These are phyloP conservation scores for Linnemannia zychae DNA, from an alignment of 192 early-diverging fungal species.

Conservation along the genomic window DNA sequence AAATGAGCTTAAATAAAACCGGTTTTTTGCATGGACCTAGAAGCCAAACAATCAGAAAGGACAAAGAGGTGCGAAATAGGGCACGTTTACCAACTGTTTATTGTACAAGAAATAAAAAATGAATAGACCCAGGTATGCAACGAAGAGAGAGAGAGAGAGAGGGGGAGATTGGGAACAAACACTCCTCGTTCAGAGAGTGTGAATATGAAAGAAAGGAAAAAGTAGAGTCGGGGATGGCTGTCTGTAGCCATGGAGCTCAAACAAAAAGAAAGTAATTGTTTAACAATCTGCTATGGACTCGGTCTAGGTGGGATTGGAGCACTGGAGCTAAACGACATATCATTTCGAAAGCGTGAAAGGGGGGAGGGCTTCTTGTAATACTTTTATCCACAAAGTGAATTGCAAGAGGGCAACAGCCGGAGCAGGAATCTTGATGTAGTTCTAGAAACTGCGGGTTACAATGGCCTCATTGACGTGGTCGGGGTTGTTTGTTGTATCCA, in stretches of 20 bases:
- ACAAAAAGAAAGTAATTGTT: too few relatives aligned
- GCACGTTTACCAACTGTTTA: too few relatives aligned
- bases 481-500: neutral
- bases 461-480: neutral
- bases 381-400: neutral
- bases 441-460: neutral
- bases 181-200: neutral
- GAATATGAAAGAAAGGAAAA: neutral
- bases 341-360: too few relatives aligned
- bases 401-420: neutral
- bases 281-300: neutral
- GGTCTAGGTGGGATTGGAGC: neutral
- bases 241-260: too few relatives aligned
- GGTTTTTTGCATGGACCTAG: slow-evolving; percentile 5
- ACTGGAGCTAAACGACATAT: neutral
- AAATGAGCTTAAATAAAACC: slow-evolving; percentile 2
- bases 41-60: too few relatives aligned
- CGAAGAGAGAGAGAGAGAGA: too few relatives aligned
- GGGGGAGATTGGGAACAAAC: too few relatives aligned
- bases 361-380: neutral
- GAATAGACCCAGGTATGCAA: too few relatives aligned
- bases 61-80: too few relatives aligned
- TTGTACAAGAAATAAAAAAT: too few relatives aligned
- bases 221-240: too few relatives aligned
- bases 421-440: neutral